A percentile compares a stretch with the other conserved stretches of the same genome.
Evolutionary conservation across 345 rosid genomes (phyloP).

Genomic region (Pseudoturritis turrita): DNA sequence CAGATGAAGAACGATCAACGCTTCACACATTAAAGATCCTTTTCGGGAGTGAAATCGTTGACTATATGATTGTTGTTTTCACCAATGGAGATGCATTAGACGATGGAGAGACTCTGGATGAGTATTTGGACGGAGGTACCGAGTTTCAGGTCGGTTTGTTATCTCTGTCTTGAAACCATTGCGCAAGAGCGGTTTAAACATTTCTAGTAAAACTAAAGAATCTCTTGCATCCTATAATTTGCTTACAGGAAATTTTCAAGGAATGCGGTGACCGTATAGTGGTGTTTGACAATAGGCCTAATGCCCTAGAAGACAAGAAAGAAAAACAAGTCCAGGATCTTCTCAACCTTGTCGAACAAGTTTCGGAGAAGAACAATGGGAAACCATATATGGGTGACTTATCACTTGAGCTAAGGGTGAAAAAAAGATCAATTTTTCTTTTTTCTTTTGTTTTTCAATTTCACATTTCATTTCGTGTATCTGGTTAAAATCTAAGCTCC

Average conservation of each 20-base stretch:
- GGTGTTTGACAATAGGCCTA: slow-evolving; percentile 24
- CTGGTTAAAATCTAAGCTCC: neutral
- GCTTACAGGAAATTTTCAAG: slow-evolving; percentile 22
- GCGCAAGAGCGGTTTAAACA: neutral
- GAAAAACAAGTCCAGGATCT: slow-evolving; percentile 24
- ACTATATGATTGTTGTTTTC: slow-evolving; percentile 29
- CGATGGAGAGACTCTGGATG: slow-evolving; percentile 14
- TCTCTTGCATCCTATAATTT: neutral
- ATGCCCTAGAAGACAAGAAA: neutral
- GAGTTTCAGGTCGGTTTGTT: slow-evolving; percentile 16
- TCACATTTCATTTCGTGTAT: neutral
- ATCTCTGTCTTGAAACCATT: neutral
- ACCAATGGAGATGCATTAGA: slow-evolving; percentile 26
- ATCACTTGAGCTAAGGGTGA: slow-evolving; percentile 22
- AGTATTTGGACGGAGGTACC: slow-evolving; percentile 19
- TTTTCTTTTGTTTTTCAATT: neutral
- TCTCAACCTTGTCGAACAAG: slow-evolving; percentile 20
- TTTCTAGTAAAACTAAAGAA: too few species aligned
- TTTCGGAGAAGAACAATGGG: slow-evolving; percentile 22
- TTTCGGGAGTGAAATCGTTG: slow-evolving; percentile 18
- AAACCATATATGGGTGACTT: slow-evolving; percentile 28
- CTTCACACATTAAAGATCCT: slow-evolving; percentile 14
- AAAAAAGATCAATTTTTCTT: too few species aligned
- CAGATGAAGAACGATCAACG: slow-evolving; percentile 25
- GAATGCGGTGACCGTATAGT: slow-evolving; percentile 29